Evolutionary conservation across 2,329 filamentous ascomycete genomes (phyloP).

Genomic region (Ilyonectria destructans): DNA sequence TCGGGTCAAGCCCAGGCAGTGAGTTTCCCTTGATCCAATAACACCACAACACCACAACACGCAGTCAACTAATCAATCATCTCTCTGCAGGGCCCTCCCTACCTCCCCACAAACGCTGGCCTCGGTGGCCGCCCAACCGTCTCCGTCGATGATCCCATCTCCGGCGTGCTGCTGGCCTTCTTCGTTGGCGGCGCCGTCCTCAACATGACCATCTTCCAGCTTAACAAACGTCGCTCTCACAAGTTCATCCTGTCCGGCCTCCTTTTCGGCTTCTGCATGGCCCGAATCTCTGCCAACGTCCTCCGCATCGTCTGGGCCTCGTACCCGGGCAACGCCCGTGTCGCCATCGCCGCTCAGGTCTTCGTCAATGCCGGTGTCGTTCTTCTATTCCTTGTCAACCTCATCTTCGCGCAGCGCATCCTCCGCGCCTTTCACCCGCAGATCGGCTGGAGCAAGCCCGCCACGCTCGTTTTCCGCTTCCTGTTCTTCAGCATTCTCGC

Average conservation of each 20-base stretch:
- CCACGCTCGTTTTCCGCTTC: slow-evolving; percentile 68
- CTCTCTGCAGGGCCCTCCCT: slow-evolving; percentile 55
- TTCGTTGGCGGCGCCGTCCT: slow-evolving; percentile 68
- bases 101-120: slow-evolving; percentile 60
- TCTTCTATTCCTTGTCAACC: slow-evolving; percentile 83
- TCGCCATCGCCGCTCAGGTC: slow-evolving; percentile 75
- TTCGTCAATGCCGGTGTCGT: slow-evolving; percentile 83
- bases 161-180: slow-evolving; percentile 73
- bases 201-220: slow-evolving; percentile 73
- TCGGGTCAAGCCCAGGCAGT: slow-evolving; percentile 31
- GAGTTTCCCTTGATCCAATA: slow-evolving; percentile 13
- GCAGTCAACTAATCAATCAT: slow-evolving; percentile 1
- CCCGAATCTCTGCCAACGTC: slow-evolving; percentile 66
- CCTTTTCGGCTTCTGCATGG: slow-evolving; percentile 73
- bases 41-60: not conserved
- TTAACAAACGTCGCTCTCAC: slow-evolving; percentile 65
- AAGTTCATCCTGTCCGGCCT: slow-evolving; percentile 74
- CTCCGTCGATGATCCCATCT: slow-evolving; percentile 76
- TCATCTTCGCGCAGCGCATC: slow-evolving; percentile 84
- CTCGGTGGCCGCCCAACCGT: slow-evolving; percentile 73
- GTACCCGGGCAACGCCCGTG: slow-evolving; percentile 55
- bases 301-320: slow-evolving; percentile 70
- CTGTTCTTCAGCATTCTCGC: slow-evolving; percentile 73
- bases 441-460: slow-evolving; percentile 77
- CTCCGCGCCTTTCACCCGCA: slow-evolving; percentile 80